Base-by-base conservation (phyloP, 352 stramenopile genomes). In the Peronospora belbahrii region DNA sequence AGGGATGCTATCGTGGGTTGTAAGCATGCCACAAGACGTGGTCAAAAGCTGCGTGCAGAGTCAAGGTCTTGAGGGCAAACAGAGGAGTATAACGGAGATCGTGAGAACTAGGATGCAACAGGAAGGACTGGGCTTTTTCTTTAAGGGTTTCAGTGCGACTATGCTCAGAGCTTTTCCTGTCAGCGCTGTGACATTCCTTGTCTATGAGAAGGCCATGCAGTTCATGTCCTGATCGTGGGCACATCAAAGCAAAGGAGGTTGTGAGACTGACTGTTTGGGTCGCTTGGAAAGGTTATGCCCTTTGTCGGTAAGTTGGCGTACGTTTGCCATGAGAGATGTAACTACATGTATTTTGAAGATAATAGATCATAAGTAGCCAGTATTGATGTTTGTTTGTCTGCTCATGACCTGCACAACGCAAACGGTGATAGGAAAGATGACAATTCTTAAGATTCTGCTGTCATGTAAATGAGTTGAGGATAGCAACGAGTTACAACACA, bases 1-100 rank as follows among this genome's bases (percentile, higher is more conserved):
- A 0, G 83, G 80, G 10, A 86, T 83, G 32, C 50, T 85, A 33
- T 90, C 80, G 18, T 94, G 83, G 80, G 61, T 81, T 18, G 55
- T 88, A 35, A 84, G 71, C 24, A 78, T 90, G 52, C 86, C 85
- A 2, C 65, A 94, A 44, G 86, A 96, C 54, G 86, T 96, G 18
- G 70, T 95, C 56, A 95, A 96, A 68, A 94, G 82, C 19, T 81
- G 83, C 30, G 82, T 93, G 23, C 86, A 96, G 67, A 83, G 76
- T 42, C 79, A 88, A 42, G 50, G 58, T 11, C 63, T 83, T 5
- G 56, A 62, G 10, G 58, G 52, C 5, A 48, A 53, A 19, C 67
- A 74, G 46, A 56, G 68, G 53, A 65, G 58, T 6, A 76, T 76
- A 19, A 59, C 42, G 34, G 44, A 77, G 44, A 62, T 88, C 31